A percentile compares a stretch with the other conserved stretches of the same genome.
These are phyloP conservation scores for Liquidambar formosana DNA, from an alignment of 164 flowering plant species.

Conservation along the genomic window DNA sequence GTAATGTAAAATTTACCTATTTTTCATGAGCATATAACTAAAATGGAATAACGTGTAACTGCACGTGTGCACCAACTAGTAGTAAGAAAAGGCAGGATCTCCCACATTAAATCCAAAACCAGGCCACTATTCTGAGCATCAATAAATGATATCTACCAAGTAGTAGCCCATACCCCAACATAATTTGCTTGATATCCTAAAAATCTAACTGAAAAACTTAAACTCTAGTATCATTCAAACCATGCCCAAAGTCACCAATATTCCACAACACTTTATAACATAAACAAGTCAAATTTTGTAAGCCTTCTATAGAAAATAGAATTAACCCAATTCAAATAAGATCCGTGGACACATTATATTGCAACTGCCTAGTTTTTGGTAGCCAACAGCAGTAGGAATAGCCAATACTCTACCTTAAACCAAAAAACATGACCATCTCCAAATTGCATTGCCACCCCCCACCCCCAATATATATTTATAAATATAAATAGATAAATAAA, in stretches of 20 bases:
- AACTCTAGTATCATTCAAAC: neutral
- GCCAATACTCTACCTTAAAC: no score
- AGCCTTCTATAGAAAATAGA: neutral
- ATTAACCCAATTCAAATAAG: neutral
- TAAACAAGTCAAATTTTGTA: neutral
- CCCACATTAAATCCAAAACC: neutral
- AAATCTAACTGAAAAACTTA: neutral
- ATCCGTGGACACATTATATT: neutral
- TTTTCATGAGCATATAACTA: no score
- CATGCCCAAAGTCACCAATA: neutral
- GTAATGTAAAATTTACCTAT: neutral
- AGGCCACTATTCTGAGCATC: neutral
- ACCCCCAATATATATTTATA: no score
- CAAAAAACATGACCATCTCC: no score
- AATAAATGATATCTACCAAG: neutral
- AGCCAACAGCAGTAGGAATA: no score
- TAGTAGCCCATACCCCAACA: neutral
- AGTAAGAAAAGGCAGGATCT: neutral
- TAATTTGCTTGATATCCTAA: neutral
- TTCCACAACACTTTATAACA: no score
- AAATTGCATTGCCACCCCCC: no score
- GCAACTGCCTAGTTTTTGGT: no score
- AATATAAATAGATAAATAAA: no score
- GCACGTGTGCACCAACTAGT: no score
- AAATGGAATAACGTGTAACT: no score